Evolutionary conservation across 2,329 filamentous ascomycete genomes (phyloP).

Genomic region (Trichoderma aggressivum): DNA sequence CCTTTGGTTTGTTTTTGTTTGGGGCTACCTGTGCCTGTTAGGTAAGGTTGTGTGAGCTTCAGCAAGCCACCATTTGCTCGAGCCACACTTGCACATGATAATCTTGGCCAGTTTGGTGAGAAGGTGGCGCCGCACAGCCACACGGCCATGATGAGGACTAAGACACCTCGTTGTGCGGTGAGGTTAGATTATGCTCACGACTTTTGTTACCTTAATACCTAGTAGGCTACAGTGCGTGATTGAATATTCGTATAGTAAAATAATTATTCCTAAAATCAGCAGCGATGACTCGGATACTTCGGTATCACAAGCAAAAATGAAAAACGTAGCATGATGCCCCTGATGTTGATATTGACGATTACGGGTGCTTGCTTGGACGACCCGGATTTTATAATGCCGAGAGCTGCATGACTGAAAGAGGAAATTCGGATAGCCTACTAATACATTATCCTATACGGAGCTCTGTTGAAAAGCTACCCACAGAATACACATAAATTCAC

Average conservation of each 20-base stretch:
- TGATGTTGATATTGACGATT: not conserved
- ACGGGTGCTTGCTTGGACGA: not conserved
- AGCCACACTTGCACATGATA: not conserved
- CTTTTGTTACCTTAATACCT: too few species aligned
- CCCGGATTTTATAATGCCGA: not conserved
- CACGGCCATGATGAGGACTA: not conserved
- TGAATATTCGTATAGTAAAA: not conserved
- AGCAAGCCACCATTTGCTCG: not conserved
- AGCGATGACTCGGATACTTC: not conserved
- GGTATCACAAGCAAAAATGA: not conserved
- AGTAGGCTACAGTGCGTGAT: not conserved
- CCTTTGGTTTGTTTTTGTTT: not conserved
- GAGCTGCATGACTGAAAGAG: not conserved
- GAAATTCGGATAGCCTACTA: slow-evolving; percentile 4
- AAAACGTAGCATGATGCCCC: not conserved
- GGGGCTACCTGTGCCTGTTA: not conserved
- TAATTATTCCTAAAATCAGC: not conserved
- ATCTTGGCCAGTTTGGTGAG: not conserved
- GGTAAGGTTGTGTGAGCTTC: not conserved
- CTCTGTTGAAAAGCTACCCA: not conserved
- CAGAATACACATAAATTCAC: not conserved
- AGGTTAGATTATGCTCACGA: not conserved
- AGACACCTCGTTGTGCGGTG: not conserved
- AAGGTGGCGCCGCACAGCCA: slow-evolving; percentile 1
- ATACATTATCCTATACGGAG: not conserved